These are phyloP conservation scores for Podochytrium sp. DNA, from an alignment of 192 early-diverging fungal genomes.

Conservation along the genomic window DNA sequence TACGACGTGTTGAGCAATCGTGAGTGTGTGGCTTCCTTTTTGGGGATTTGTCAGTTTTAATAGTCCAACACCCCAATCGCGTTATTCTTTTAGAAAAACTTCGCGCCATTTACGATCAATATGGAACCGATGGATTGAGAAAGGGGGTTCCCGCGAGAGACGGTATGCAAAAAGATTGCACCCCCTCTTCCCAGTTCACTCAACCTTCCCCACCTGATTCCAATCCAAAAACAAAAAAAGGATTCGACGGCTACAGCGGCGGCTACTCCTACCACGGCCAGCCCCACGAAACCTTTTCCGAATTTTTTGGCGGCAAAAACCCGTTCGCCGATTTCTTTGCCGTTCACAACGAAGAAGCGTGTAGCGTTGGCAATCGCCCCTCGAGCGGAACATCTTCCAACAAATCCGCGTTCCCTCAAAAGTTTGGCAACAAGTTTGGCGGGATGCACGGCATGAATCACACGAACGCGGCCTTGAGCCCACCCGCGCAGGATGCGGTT, in stretches of 20 bases:
- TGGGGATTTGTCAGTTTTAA: background rate
- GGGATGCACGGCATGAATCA: slow-evolving; percentile 60
- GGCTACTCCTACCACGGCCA: slow-evolving; percentile 59
- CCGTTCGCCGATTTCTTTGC: slow-evolving; percentile 48
- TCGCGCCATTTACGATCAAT: slow-evolving; percentile 62
- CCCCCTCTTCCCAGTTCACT: too few relatives aligned
- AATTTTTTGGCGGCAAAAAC: slow-evolving; percentile 63
- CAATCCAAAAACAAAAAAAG: slow-evolving; percentile 35
- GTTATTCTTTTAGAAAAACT: slow-evolving; percentile 45
- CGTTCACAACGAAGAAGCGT: slow-evolving; percentile 25
- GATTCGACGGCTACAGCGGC: slow-evolving; percentile 49
- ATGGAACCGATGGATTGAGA: slow-evolving; percentile 53
- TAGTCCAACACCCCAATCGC: background rate
- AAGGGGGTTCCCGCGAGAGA: slow-evolving; percentile 52
- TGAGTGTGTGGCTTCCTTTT: background rate
- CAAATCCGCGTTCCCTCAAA: slow-evolving; percentile 23
- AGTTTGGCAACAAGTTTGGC: slow-evolving; percentile 60
- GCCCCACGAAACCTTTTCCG: slow-evolving; percentile 48
- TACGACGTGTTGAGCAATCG: slow-evolving; percentile 54
- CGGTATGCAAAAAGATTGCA: slow-evolving; percentile 29
- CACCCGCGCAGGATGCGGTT: slow-evolving; percentile 47
- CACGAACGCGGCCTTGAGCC: slow-evolving; percentile 16
- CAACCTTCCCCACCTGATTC: background rate
- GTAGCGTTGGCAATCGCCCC: slow-evolving; percentile 1
- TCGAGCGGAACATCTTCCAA: background rate